phyloP scores from a whole-genome alignment of 495 filamentous ascomycete genomes.

The Penicilliopsis zonata region DNA sequence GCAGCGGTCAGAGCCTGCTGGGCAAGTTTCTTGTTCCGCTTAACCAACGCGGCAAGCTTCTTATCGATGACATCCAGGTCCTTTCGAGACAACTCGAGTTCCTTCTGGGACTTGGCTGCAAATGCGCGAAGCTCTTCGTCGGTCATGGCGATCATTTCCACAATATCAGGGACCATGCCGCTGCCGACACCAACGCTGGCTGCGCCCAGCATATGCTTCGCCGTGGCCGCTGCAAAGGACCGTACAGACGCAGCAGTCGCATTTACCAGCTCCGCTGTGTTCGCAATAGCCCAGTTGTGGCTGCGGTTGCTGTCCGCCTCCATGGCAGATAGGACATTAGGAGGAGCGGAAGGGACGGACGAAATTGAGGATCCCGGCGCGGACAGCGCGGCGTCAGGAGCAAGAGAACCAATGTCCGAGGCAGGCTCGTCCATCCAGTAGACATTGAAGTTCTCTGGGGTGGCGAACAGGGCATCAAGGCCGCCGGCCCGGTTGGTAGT shows the following conservation, averaged over 20 bases:
- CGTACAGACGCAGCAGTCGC: constrained; percentile 31
- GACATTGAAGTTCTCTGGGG: constrained; percentile 31
- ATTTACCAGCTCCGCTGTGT: constrained; percentile 30
- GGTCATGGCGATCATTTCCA: constrained; percentile 30
- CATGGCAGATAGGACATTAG: constrained; percentile 32
- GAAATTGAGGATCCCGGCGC: constrained; percentile 6
- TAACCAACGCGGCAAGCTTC: constrained; percentile 33
- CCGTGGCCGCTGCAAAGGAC: constrained; percentile 27
- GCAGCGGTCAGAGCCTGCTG: constrained; percentile 25
- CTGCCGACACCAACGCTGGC: constrained; percentile 19
- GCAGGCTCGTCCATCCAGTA: constrained; percentile 28
- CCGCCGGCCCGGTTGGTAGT: constrained; percentile 29
- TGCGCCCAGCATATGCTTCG: constrained; percentile 31
- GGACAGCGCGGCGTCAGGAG: constrained; percentile 13
- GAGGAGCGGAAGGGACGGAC: constrained; percentile 12
- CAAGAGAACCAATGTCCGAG: constrained; percentile 11
- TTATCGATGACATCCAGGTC: constrained; percentile 33
- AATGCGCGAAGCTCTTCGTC: constrained; percentile 28
- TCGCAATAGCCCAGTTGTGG: constrained; percentile 32
- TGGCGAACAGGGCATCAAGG: constrained; percentile 30
- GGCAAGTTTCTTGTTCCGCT: constrained; percentile 36
- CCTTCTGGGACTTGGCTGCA: constrained; percentile 25
- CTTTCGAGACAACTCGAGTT: constrained; percentile 29
- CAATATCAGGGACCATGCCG: constrained; percentile 20
- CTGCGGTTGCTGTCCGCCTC: constrained; percentile 31